Percentiles rank a stretch among this genome's conserved stretches.
Evolutionary conservation across 495 filamentous ascomycete species (phyloP).

Genomic region (Penicillium coprophilum): DNA sequence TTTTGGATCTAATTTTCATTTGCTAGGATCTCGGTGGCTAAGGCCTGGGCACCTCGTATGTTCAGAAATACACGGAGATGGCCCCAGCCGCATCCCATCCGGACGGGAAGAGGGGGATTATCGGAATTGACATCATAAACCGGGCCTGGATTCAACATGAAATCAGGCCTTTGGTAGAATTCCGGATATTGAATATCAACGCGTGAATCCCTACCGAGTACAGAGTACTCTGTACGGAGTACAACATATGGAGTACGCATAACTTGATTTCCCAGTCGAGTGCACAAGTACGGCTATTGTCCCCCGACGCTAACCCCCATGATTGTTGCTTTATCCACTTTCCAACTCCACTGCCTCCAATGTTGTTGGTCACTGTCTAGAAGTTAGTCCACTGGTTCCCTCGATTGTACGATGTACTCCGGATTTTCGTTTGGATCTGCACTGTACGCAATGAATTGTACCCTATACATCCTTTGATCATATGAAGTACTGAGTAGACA

Average conservation of each 20-base stretch:
- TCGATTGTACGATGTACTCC: neutral
- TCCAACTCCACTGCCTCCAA: neutral
- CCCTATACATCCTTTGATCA: no score
- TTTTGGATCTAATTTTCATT: neutral
- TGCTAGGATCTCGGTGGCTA: slow-evolving; percentile 3
- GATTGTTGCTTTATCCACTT: slow-evolving; percentile 5
- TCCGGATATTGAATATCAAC: neutral
- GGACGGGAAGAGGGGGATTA: neutral
- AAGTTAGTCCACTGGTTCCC: neutral
- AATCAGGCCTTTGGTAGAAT: no score
- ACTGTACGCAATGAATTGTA: neutral
- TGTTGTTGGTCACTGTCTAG: slow-evolving; percentile 3
- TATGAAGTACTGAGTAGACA: no score
- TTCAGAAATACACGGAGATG: neutral
- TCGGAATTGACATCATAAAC: neutral
- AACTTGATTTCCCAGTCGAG: neutral
- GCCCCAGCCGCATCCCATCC: neutral
- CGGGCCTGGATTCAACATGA: no score
- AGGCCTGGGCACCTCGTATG: slow-evolving; percentile 8
- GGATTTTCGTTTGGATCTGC: neutral
- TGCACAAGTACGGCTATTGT: neutral
- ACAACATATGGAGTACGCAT: no score
- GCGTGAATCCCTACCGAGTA: neutral
- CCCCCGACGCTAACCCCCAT: slow-evolving; percentile 7
- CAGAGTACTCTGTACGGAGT: no score